Conservation (phyloP, 2,329 filamentous ascomycete genomes). For the Alternaria triticina region DNA sequence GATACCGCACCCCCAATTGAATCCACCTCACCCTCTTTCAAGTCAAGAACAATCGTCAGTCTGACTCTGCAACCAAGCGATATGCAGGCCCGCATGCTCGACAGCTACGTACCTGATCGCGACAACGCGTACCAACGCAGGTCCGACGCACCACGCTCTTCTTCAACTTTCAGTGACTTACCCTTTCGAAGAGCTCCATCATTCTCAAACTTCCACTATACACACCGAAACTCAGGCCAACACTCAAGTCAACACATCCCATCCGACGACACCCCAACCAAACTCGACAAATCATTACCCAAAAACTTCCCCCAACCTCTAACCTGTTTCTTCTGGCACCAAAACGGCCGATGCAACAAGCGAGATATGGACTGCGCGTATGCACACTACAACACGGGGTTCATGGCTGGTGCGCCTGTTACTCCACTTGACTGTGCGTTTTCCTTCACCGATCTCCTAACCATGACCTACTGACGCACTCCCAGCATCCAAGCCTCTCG, state of each 20-base stretch:
- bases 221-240: not conserved
- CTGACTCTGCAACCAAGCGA: not conserved
- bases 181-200: not conserved
- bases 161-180: not conserved
- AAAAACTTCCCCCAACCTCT: conserved; percentile 13
- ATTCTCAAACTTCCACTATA: not conserved
- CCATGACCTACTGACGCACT: not conserved
- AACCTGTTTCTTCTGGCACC: conserved; percentile 18
- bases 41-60: not conserved
- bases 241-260: not conserved
- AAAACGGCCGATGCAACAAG: conserved; percentile 10
- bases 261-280: not conserved
- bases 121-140: not conserved
- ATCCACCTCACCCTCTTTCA: not conserved
- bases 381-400: conserved; percentile 6
- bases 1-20: not conserved
- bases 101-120: not conserved
- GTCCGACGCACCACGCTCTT: not conserved
- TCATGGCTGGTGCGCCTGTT: not conserved
- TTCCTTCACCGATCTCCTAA: not conserved
- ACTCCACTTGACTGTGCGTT: not conserved
- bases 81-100: not conserved
- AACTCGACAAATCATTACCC: not conserved
- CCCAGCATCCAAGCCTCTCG: not conserved
- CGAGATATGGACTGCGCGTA: conserved; percentile 8